Percentiles rank a stretch among this genome's conserved stretches.
phyloP scores from a whole-genome alignment of 352 stramenopile genomes.

The Globisporangium sylvaticum region DNA sequence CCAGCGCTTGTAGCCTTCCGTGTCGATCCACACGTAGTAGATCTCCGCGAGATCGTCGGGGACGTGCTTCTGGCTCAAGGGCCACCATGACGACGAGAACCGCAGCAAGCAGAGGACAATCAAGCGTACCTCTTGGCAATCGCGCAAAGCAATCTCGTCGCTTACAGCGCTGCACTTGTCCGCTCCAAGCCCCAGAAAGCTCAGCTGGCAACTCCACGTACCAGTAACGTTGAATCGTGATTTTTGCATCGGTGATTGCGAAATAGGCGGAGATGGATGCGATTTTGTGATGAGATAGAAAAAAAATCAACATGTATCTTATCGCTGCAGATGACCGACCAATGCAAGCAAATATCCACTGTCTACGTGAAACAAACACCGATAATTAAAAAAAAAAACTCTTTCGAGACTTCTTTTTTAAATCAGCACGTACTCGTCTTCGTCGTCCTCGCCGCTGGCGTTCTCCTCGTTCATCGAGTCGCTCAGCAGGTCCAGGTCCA shows the following conservation, averaged over 20 bases:
- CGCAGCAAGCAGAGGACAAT: background rate
- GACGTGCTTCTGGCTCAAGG: background rate
- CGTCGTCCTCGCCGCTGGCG: constrained; percentile 11
- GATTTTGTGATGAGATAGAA: background rate
- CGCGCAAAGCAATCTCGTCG: background rate
- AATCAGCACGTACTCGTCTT: constrained; percentile 19
- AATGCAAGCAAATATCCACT: background rate
- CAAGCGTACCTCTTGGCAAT: too few species aligned
- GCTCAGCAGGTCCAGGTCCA: constrained; percentile 11
- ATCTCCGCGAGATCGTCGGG: background rate
- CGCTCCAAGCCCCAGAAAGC: background rate
- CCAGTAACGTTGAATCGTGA: background rate
- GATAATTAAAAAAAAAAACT: background rate
- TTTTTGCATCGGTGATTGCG: background rate
- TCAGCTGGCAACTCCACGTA: background rate
- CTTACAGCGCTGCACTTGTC: background rate
- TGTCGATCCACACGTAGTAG: background rate
- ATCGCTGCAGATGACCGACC: background rate
- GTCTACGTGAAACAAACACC: background rate
- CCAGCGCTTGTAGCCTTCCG: background rate
- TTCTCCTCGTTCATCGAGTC: constrained; percentile 18
- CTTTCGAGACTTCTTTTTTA: background rate
- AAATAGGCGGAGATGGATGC: background rate
- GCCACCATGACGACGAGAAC: background rate
- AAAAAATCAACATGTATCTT: background rate